Evolutionary conservation across 345 rosid genomes (phyloP).

Genomic region (Rhizophora mangle): DNA sequence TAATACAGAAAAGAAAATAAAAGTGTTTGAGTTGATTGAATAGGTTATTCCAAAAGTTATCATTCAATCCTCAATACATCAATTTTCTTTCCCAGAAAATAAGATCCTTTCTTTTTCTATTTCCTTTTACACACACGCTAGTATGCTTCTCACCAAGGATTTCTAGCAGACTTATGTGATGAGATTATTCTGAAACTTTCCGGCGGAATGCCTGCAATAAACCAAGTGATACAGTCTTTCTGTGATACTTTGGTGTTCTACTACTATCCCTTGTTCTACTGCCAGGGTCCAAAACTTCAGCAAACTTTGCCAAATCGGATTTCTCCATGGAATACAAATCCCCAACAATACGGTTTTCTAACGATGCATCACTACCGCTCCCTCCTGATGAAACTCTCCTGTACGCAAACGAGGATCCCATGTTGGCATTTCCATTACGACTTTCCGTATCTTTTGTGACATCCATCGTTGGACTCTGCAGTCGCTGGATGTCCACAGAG

Average conservation of each 20-base stretch:
- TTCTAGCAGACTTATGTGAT: background rate
- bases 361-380: constrained; percentile 15
- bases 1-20: background rate
- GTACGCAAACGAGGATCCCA: constrained; percentile 18
- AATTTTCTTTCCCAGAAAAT: constrained; percentile 4
- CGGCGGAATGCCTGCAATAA: background rate
- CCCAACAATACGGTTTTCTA: constrained; percentile 13
- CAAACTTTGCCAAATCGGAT: constrained; percentile 57
- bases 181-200: constrained; percentile 14
- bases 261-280: constrained; percentile 23
- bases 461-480: constrained; percentile 32
- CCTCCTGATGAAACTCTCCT: constrained; percentile 14
- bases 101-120: background rate
- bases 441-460: constrained; percentile 31
- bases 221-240: constrained; percentile 45
- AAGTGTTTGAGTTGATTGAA: background rate
- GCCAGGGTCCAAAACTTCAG: constrained; percentile 52
- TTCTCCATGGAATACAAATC: constrained; percentile 18
- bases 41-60: background rate
- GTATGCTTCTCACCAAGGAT: background rate
- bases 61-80: background rate
- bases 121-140: background rate
- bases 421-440: constrained; percentile 26
- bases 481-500: constrained; percentile 52
- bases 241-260: constrained; percentile 18